A percentile compares a stretch with the other conserved stretches of the same genome.
Evolutionary conservation across 495 filamentous ascomycete species (phyloP).

Genomic region (Annulohypoxylon stygium): DNA sequence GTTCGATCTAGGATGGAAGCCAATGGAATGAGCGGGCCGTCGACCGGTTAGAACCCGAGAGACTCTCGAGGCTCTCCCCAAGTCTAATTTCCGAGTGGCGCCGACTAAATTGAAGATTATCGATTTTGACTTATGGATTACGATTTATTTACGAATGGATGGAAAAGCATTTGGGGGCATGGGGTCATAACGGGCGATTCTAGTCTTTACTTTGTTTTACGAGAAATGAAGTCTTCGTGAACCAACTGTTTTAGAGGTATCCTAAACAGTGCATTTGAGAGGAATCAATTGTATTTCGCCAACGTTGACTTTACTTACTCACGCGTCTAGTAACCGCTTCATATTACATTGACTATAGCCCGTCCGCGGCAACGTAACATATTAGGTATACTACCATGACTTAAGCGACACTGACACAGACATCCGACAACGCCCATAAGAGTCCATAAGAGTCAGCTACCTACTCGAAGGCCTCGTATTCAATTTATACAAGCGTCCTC

Average conservation of each 20-base stretch:
- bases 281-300: neutral
- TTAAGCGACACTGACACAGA: neutral
- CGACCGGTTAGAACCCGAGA: constrained; percentile 7
- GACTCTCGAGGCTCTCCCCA: neutral
- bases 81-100: constrained; percentile 3
- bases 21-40: constrained; percentile 43
- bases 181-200: neutral
- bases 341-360: constrained; percentile 13
- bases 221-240: constrained; percentile 11
- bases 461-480: constrained; percentile 21
- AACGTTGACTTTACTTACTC: neutral
- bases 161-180: constrained; percentile 7
- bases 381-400: neutral
- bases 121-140: constrained; percentile 24
- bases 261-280: neutral
- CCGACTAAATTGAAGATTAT: neutral
- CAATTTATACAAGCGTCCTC: neutral
- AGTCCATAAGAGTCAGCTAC: neutral
- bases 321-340: neutral
- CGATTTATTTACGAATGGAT: constrained; percentile 18
- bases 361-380: constrained; percentile 34
- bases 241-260: neutral
- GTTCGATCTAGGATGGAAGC: constrained; percentile 82
- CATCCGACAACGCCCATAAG: neutral
- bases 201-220: constrained; percentile 6